A percentile compares a stretch with the other conserved stretches of the same genome.
These are phyloP conservation scores for Nemania diffusa DNA, from an alignment of 2,329 filamentous ascomycete genomes.

Conservation along the genomic window DNA sequence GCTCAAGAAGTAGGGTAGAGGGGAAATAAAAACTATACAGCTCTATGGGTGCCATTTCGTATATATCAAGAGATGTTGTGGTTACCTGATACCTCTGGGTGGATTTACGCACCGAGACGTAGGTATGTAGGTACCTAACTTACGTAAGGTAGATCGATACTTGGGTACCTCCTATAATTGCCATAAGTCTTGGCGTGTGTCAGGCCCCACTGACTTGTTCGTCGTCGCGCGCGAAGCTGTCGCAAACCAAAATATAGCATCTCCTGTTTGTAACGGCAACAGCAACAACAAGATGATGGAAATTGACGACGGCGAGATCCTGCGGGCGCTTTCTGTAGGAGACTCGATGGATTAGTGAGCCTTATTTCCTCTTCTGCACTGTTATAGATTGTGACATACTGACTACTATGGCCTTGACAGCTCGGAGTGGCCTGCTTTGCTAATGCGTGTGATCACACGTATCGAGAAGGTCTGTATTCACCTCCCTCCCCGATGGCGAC, in stretches of 20 bases:
- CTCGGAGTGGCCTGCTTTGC: conserved; percentile 53
- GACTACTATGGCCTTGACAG: conserved; percentile 44
- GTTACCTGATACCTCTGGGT: too few species aligned
- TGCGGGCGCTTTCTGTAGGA: conserved; percentile 62
- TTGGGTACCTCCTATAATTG: not conserved
- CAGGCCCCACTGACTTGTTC: conserved; percentile 1
- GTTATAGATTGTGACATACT: conserved; percentile 26
- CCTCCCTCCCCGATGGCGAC: conserved; percentile 25
- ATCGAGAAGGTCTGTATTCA: conserved; percentile 62
- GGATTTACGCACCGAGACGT: too few species aligned
- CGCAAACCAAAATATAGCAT: conserved; percentile 18
- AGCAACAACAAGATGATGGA: conserved; percentile 58
- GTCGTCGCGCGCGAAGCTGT: conserved; percentile 13
- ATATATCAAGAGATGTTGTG: too few species aligned
- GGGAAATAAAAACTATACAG: too few species aligned
- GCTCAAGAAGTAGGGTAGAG: too few species aligned
- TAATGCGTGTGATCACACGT: conserved; percentile 51
- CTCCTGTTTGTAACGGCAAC: not conserved
- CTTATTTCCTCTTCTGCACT: not conserved
- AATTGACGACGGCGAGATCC: conserved; percentile 63
- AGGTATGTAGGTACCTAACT: too few species aligned
- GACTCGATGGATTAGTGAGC: conserved; percentile 66
- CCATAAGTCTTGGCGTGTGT: not conserved
- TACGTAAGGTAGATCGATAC: not conserved
- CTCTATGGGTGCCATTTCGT: too few species aligned